Percentiles rank a stretch among this genome's conserved stretches.
phyloP scores from a whole-genome alignment of 768 basidiomycete species.

The Lactarius psammicola region DNA sequence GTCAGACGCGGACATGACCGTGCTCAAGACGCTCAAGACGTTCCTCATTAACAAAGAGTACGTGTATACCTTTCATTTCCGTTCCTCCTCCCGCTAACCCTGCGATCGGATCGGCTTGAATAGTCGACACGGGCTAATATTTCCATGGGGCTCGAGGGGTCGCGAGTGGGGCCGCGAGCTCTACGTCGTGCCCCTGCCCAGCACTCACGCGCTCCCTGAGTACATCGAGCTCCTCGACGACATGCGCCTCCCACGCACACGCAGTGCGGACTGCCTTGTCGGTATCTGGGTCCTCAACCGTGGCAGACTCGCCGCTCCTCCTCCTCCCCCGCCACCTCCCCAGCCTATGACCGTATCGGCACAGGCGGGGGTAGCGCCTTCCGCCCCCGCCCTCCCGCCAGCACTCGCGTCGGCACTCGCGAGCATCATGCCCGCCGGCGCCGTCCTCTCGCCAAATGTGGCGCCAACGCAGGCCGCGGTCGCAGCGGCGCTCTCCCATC shows the following conservation, averaged over 20 bases:
- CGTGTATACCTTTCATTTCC: constrained; percentile 33
- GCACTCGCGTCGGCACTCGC: constrained; percentile 24
- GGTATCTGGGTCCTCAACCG: constrained; percentile 85
- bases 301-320: constrained; percentile 59
- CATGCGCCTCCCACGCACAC: constrained; percentile 60
- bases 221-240: constrained; percentile 82
- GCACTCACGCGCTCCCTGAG: constrained; percentile 70
- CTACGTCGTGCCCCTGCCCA: constrained; percentile 76
- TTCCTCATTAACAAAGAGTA: constrained; percentile 74
- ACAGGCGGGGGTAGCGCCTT: neutral
- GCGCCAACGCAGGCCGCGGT: constrained; percentile 19
- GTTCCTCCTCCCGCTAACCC: constrained; percentile 15
- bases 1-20: constrained; percentile 43
- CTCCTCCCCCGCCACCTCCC: neutral
- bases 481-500: constrained; percentile 26
- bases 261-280: constrained; percentile 66
- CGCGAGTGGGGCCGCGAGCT: constrained; percentile 81
- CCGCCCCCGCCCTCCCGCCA: constrained; percentile 15
- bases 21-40: constrained; percentile 60
- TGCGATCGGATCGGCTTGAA: constrained; percentile 14
- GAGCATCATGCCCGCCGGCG: constrained; percentile 19
- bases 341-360: neutral
- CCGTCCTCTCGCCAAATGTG: neutral
- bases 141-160: constrained; percentile 78
- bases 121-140: constrained; percentile 83